Conservation (phyloP, 179 eudicot species). For the Beta corolliflora region DNA sequence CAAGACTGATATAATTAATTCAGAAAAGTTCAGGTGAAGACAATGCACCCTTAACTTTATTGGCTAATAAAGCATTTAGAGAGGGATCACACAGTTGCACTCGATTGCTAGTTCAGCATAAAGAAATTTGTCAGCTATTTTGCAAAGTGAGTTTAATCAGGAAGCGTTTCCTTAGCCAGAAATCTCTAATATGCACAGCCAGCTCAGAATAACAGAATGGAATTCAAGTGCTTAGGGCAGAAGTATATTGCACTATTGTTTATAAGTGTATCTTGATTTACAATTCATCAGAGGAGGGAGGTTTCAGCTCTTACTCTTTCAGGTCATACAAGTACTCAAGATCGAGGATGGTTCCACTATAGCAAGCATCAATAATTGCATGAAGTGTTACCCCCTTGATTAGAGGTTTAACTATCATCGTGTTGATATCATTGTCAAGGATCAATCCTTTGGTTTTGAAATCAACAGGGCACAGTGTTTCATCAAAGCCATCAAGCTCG, state of each 20-base stretch:
- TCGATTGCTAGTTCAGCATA: background rate
- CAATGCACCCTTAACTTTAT: background rate
- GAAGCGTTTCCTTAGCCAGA: background rate
- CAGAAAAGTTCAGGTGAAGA: too few species aligned
- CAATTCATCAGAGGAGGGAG: background rate
- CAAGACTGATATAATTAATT: too few species aligned
- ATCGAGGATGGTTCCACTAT: slow-evolving; percentile 83
- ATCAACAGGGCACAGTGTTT: slow-evolving; percentile 77
- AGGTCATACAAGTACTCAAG: slow-evolving; percentile 46
- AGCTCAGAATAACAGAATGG: background rate
- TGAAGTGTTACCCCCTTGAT: slow-evolving; percentile 64
- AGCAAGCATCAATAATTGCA: slow-evolving; percentile 78
- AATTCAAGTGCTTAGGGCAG: background rate
- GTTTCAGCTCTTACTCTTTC: slow-evolving; percentile 40
- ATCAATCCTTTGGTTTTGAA: slow-evolving; percentile 65
- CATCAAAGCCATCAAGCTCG: slow-evolving; percentile 74
- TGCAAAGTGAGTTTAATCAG: background rate
- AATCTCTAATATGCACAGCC: background rate
- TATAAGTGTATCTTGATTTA: background rate
- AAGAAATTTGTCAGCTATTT: background rate
- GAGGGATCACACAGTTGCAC: background rate
- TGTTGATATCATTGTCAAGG: slow-evolving; percentile 67
- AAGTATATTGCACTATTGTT: background rate
- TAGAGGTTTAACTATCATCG: slow-evolving; percentile 66
- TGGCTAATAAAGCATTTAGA: background rate